Evolutionary conservation across 495 filamentous ascomycete species (phyloP).

Genomic region (Thermothielavioides terrestris): DNA sequence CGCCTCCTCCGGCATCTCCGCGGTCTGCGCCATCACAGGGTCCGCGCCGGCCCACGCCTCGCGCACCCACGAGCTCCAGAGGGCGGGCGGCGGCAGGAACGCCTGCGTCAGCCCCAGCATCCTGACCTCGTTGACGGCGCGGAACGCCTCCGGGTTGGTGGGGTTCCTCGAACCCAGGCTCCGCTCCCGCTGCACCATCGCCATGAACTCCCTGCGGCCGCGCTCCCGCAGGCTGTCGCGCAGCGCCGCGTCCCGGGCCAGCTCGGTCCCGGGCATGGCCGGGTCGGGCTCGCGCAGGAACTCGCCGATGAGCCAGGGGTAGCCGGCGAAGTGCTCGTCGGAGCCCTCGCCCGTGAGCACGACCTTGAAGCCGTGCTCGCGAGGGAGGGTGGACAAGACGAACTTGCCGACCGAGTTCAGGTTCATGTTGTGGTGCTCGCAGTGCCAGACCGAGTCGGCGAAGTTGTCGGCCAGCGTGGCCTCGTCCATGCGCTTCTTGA

Average conservation of each 20-base stretch:
- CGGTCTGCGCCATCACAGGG: neutral
- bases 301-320: constrained; percentile 35
- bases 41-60: neutral
- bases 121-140: neutral
- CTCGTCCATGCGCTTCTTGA: constrained; percentile 39
- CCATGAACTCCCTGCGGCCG: neutral
- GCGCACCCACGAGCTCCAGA: constrained; percentile 10
- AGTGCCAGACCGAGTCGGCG: constrained; percentile 42
- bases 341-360: constrained; percentile 46
- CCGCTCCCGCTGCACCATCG: neutral
- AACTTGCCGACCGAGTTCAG: constrained; percentile 42
- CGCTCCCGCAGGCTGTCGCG: constrained; percentile 5
- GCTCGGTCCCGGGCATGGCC: constrained; percentile 22
- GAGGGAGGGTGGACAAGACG: constrained; percentile 35
- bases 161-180: neutral
- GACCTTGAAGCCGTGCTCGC: constrained; percentile 40
- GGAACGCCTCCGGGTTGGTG: neutral
- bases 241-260: constrained; percentile 7
- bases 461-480: constrained; percentile 35
- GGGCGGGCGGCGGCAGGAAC: neutral
- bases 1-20: constrained; percentile 5
- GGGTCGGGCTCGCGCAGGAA: constrained; percentile 38
- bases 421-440: constrained; percentile 38
- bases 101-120: neutral
- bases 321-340: constrained; percentile 48